Evolutionary conservation across 176 grass and related monocot species (phyloP).

Genomic region (Eleusine coracana): DNA sequence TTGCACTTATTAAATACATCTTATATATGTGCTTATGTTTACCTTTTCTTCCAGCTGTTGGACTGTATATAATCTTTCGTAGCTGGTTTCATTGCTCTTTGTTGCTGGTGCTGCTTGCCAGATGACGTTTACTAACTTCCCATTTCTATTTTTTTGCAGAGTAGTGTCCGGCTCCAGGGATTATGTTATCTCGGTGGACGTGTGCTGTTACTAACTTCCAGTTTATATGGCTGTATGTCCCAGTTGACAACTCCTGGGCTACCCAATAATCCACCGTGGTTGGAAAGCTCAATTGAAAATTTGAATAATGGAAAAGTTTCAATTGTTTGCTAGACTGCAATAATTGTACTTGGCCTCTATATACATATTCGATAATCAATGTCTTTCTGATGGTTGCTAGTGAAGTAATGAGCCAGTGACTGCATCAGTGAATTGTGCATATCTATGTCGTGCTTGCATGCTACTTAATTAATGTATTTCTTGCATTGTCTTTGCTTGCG

Average conservation of each 20-base stretch:
- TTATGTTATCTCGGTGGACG: background rate
- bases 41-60: slow-evolving; percentile 6
- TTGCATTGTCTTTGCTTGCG: background rate
- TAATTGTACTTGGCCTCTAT: background rate
- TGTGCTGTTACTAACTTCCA: background rate
- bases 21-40: background rate
- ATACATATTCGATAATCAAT: background rate
- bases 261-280: background rate
- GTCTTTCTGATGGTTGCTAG: background rate
- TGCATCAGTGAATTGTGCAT: background rate
- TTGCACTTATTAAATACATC: background rate
- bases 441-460: background rate
- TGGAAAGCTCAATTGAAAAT: background rate
- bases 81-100: background rate
- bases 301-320: background rate
- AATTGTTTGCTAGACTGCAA: background rate
- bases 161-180: background rate
- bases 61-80: no score
- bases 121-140: background rate
- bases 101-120: background rate
- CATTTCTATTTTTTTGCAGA: background rate
- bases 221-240: background rate
- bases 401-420: background rate
- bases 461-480: background rate
- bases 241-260: background rate